These are phyloP conservation scores for Meira miltonrushii DNA, from an alignment of 1,284 basidiomycete genomes.

Conservation along the genomic window DNA sequence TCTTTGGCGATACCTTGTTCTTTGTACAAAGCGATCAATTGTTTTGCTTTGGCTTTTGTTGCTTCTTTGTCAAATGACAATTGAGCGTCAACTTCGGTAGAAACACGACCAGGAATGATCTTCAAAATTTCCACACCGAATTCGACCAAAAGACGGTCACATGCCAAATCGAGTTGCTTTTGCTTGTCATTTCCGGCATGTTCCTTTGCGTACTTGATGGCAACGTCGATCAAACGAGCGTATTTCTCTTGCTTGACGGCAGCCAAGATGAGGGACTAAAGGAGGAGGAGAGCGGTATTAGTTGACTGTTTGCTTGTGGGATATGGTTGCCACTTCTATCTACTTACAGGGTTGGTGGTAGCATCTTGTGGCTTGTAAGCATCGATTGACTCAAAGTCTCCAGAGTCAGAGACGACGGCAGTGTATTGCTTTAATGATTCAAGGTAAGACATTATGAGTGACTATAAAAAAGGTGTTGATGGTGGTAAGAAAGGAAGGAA, in stretches of 20 bases:
- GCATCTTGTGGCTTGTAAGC: conserved; percentile 53
- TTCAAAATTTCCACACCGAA: conserved; percentile 92
- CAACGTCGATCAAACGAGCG: conserved; percentile 73
- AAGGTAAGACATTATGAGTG: conserved; percentile 17
- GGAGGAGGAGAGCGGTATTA: conserved; percentile 11
- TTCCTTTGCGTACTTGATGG: conserved; percentile 73
- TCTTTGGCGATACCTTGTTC: conserved; percentile 84
- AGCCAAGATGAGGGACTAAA: conserved; percentile 66
- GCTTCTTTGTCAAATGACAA: conserved; percentile 92
- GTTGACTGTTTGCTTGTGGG: not conserved
- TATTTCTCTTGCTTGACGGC: conserved; percentile 88
- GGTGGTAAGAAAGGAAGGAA: not conserved
- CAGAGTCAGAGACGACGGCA: conserved; percentile 50
- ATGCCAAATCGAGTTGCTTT: conserved; percentile 60
- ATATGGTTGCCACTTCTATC: not conserved
- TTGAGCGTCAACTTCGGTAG: conserved; percentile 95
- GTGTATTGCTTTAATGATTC: conserved; percentile 47
- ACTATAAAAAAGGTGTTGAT: not conserved
- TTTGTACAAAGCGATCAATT: conserved; percentile 90
- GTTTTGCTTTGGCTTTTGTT: conserved; percentile 75
- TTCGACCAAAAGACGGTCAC: conserved; percentile 88
- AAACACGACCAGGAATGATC: conserved; percentile 96
- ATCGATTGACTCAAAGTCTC: conserved; percentile 51
- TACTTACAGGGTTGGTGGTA: conserved; percentile 50
- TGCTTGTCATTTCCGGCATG: conserved; percentile 58